Base-by-base conservation (phyloP, 2,329 filamentous ascomycete species). In the Parastagonospora avenae region DNA sequence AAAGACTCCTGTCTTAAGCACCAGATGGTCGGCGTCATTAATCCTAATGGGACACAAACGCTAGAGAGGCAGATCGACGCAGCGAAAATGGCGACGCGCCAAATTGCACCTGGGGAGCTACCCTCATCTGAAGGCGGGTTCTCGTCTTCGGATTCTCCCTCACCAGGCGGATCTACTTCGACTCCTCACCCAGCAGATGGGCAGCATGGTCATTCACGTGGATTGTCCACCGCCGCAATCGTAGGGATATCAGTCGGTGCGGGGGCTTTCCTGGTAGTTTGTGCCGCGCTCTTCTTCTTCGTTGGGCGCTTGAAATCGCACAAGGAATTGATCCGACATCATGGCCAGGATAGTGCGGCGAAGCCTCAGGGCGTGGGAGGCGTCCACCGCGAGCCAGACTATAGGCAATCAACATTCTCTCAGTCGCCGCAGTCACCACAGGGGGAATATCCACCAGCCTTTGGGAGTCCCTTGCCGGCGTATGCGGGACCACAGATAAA, bases 21-120 rank as follows among this genome's bases (percentile, higher is more conserved):
- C 37, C 80, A 83, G 16, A 93, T 93, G 89, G 81, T 93, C 12
- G 89, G 89, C 2, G 87, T 84, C 1, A 87, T 93, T 59, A 93
- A 92, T 64, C 82, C 86, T 6, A 76, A 76, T 47, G 50, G 48
- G 2, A 68, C 63, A 2, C 63, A 70, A 45, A 71, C 70, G 1
- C 54, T 74, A 4, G 57, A 55, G 3, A 36, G 38, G 24, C 72
- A 74, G 35, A 64, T 63, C 8, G 27, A 54, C 8, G 52, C 62
- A 12, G 69, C 68, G 1, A 47, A 52, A 35, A 36, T 58, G 5
- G 59, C 71, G 32, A 57, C 61, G 19, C 64, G 63, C 37, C 56
- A 65, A 55, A 58, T 79, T 5, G 64, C 65, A 19, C 76, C 76
- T 1, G 76, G 76, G 16, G 60, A 79, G 31, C 53, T 68, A 1